These are phyloP conservation scores for Cladosporium sp. DNA, from an alignment of 2,329 filamentous ascomycete species.

Conservation along the genomic window DNA sequence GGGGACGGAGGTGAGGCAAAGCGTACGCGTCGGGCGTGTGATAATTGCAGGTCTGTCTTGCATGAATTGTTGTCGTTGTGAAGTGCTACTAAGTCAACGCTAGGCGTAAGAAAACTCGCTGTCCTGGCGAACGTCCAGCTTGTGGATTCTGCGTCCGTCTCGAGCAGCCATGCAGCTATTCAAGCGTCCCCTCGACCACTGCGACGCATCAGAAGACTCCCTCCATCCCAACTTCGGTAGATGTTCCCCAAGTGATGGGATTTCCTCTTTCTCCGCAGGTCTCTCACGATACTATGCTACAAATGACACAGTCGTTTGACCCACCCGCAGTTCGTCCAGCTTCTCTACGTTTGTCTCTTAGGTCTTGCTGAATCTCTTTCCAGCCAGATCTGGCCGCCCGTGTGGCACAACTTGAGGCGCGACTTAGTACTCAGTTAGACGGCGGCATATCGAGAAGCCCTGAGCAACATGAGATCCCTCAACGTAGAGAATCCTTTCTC, in stretches of 20 bases:
- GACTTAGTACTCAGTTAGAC: background rate
- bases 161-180: background rate
- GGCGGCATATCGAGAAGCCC: background rate
- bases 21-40: background rate
- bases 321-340: background rate
- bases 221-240: background rate
- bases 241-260: background rate
- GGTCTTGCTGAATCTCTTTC: background rate
- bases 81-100: background rate
- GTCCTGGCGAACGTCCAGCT: background rate
- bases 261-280: background rate
- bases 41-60: background rate
- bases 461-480: background rate
- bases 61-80: background rate
- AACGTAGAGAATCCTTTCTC: background rate
- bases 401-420: background rate
- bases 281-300: background rate
- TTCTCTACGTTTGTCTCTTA: background rate
- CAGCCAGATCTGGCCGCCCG: background rate
- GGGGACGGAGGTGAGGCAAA: background rate
- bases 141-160: constrained; percentile 2
- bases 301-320: background rate
- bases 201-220: background rate
- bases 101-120: background rate
- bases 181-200: background rate